phyloP scores from a whole-genome alignment of 208 protist genomes.

The Crithidia bombi region DNA sequence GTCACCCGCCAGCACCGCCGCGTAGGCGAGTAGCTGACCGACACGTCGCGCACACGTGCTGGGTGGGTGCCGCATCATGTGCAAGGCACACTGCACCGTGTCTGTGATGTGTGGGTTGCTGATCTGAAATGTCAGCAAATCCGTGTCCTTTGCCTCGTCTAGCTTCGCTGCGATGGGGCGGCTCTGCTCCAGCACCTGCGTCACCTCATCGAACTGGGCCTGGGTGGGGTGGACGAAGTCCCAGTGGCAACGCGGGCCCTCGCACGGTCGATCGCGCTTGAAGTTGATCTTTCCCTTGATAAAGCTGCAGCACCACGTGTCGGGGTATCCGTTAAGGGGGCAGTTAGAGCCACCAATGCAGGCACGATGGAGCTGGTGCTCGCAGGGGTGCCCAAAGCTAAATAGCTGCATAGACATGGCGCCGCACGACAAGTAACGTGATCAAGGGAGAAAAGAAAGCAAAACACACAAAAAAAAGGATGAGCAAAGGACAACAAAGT shows the following conservation, averaged over 20 bases:
- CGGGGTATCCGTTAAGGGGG: conserved; percentile 87
- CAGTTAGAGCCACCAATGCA: conserved; percentile 89
- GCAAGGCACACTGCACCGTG: conserved; percentile 87
- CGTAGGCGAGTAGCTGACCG: conserved; percentile 85
- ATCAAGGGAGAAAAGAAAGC: conserved; percentile 11
- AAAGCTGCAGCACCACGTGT: conserved; percentile 90
- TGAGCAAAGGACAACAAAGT: not conserved
- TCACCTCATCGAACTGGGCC: conserved; percentile 85
- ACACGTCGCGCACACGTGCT: conserved; percentile 66
- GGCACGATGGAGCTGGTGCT: conserved; percentile 85
- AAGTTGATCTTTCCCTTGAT: conserved; percentile 94
- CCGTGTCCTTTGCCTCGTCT: conserved; percentile 76
- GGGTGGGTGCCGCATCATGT: conserved; percentile 86
- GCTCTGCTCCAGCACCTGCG: conserved; percentile 83
- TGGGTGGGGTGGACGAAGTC: conserved; percentile 85
- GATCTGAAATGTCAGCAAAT: conserved; percentile 76
- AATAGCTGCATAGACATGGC: conserved; percentile 86
- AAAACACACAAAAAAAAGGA: conserved; percentile 8
- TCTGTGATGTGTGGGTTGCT: conserved; percentile 82
- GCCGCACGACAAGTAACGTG: too few species aligned
- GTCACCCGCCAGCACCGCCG: conserved; percentile 70
- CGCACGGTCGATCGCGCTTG: conserved; percentile 90
- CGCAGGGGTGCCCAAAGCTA: conserved; percentile 89
- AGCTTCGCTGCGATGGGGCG: conserved; percentile 78
- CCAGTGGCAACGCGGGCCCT: conserved; percentile 85